Base-by-base conservation (phyloP, 768 basidiomycete genomes). In the Phanerochaete carnosa region DNA sequence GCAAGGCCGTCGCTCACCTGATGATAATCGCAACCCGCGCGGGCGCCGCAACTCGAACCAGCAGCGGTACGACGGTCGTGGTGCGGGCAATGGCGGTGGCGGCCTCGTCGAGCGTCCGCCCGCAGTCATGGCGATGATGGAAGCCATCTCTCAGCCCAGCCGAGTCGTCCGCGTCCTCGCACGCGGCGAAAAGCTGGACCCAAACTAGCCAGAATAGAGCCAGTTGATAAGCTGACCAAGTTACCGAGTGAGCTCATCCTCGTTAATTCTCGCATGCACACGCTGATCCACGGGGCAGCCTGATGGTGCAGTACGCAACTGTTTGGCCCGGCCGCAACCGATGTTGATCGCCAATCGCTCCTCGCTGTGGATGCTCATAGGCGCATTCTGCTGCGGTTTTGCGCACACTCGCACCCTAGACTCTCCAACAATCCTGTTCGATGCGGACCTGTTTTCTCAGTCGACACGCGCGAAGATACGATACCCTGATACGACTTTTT, bases 61-160 rank as follows among this genome's bases (percentile, higher is more conserved):
- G 56, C 65, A 64, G 16, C 55, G 60, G 13, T 59, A 45, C 22
- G 39, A 56, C 16, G 59, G 57, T 19, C 63, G 64, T 37, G 63
- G 66, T 1, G 47, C 62, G 12, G 51, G 47, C n/a, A 54, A 45
- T 32, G 66, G 47, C n/a, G 56, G 47, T 32, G 66, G 67, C 49
- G 71, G 82, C 2, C 77, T 92, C 45, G 91, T 92, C 53, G 91
- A 92, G 69, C 83, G 89, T 22, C 89, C 89, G 0, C 82, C 88
- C 9, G 87, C 89, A 1, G 88, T 90, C 50, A 83, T 86, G 80
- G 86, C 88, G 3, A 90, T 92, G 89, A 90, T 89, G 88, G 87
- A 87, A 63, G 83, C 83, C 72, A 80, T 89, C 9, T 77, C 86
- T 23, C 87, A 90, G 64, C 87, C 89, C 7, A 87, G 82, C 71